Evolutionary conservation across 2,329 filamentous ascomycete genomes (phyloP), one percentile per base, ranked within the genome.

Genomic region (Colletotrichum orbiculare): DNA sequence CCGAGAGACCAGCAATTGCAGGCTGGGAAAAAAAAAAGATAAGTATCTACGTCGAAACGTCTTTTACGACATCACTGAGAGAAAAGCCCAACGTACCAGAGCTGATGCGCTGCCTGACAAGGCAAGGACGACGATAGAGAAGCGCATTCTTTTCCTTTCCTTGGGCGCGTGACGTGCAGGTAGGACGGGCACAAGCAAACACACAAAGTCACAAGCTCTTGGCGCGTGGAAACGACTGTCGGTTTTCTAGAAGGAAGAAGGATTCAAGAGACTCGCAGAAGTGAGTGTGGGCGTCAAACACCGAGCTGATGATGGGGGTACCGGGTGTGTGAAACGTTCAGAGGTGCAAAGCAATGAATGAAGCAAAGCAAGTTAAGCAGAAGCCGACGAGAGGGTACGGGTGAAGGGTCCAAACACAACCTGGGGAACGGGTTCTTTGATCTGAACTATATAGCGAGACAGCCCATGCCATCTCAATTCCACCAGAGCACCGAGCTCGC

Each of bases 401-500:
- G 17, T 8, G 33, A 33, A 42, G 13, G 52, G 52, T 47, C 52
- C 46, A 56, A 57, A 48, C 37, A 42, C 17, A 17, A 9, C 45
- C 17, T 60, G 11, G 56, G 52, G 52, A 13, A 43, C 41, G 17
- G 52, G 58, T 65, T 65, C 62, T 43, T 62, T 47, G 52, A 53
- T 65, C 62, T 53, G 58, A 65, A 62, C 62, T 65, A 62, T 62
- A 62, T 65, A 62, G 58, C 38, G 47, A 56, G 25, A 43, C 48
- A 12, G 52, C 25, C 25, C 52, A 65, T 65, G 62, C 58, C 62
- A 65, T 62, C 62, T 48, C 34, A 65, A 56, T 48, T 62, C 46
- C 25, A 53, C 11, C 4, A 4, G 41, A 64, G 50, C 41, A 37
- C 34, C 57, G 52, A 25, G 25, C n/a, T 55, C 38, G 54, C 62